These are phyloP conservation scores for Austroboletus eburneus DNA, from an alignment of 768 basidiomycete species.

Conservation along the genomic window DNA sequence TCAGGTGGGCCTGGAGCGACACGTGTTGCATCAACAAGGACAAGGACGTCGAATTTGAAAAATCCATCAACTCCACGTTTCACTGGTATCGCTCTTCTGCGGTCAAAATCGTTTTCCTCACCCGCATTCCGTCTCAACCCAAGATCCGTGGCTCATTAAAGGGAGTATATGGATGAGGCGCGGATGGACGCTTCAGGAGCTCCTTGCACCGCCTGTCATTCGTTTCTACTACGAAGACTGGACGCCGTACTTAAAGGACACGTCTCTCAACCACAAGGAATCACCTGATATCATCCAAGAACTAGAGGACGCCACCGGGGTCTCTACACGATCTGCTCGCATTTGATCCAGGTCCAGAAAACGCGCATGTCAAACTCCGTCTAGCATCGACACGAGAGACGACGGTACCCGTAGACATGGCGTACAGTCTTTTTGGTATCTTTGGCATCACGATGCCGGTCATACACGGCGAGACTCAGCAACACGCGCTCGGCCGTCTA, in stretches of 20 bases:
- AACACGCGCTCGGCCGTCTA: conserved; percentile 5
- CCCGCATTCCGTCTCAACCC: neutral
- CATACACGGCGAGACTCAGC: conserved; percentile 1
- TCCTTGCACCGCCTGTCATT: conserved; percentile 8
- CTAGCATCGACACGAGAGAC: conserved; percentile 7
- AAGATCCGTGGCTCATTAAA: neutral
- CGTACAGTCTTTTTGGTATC: conserved; percentile 7
- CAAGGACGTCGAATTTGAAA: no score
- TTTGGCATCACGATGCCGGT: neutral
- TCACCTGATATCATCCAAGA: no score
- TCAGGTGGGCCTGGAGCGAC: no score
- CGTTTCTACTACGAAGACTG: conserved; percentile 10
- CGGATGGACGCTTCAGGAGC: conserved; percentile 16
- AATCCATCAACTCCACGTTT: no score
- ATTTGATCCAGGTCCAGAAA: no score
- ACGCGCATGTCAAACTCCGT: conserved; percentile 7
- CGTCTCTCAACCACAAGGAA: no score
- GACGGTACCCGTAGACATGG: neutral
- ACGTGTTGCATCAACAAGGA: no score
- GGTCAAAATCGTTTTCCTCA: conserved; percentile 2
- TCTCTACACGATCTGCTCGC: no score
- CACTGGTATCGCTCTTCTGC: conserved; percentile 12
- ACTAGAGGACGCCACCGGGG: no score
- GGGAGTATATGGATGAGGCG: conserved; percentile 9
- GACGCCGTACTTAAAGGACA: conserved; percentile 9